Conservation (phyloP, 148 eudicot genomes). For the Nepenthes mirabilis region DNA sequence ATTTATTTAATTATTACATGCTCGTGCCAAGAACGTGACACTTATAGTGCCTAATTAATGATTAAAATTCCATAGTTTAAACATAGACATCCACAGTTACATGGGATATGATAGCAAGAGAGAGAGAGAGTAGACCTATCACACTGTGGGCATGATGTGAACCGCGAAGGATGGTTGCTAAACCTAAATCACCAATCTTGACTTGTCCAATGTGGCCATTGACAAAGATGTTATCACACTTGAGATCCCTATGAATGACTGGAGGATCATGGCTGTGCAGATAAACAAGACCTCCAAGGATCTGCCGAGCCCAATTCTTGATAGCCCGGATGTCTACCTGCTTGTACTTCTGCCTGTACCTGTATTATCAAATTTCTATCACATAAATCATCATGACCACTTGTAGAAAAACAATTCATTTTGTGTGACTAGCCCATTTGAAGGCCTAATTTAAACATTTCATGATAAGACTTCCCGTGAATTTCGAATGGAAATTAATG, state of each 20-base stretch:
- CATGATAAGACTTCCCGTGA: no score
- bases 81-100: no score
- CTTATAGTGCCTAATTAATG: no score
- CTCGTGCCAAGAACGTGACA: no score
- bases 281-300: slow-evolving; percentile 62
- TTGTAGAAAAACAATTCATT: no score
- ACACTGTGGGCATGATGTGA: slow-evolving; percentile 74
- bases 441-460: no score
- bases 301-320: slow-evolving; percentile 82
- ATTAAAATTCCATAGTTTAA: no score
- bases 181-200: slow-evolving; percentile 92
- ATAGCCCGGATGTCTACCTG: slow-evolving; percentile 51
- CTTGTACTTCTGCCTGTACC: slow-evolving; percentile 67
- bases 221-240: slow-evolving; percentile 86
- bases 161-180: slow-evolving; percentile 66
- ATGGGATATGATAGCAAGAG: not conserved
- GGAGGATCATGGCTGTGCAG: slow-evolving; percentile 79
- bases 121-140: slow-evolving; percentile 29
- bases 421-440: no score
- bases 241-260: slow-evolving; percentile 79
- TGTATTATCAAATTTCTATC: slow-evolving; percentile 9
- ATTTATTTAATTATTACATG: no score
- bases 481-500: no score
- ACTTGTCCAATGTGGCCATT: slow-evolving; percentile 93
- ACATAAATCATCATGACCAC: not conserved